These are phyloP conservation scores for Blastomyces percursus DNA, from an alignment of 2,329 filamentous ascomycete species.

Conservation along the genomic window DNA sequence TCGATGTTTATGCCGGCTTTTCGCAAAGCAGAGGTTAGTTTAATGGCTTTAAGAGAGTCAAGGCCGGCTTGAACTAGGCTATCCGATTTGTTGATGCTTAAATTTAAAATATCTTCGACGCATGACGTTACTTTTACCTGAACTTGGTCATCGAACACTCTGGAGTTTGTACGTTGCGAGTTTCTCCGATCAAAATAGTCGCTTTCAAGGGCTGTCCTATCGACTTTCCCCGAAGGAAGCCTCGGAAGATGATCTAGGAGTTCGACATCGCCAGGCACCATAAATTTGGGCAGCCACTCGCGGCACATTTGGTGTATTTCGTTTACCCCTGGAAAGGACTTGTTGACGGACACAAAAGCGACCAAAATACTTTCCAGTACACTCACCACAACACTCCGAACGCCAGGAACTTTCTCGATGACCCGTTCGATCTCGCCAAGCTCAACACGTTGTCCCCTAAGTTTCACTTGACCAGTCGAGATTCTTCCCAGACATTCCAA, in stretches of 20 bases:
- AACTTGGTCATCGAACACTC: slow-evolving; percentile 17
- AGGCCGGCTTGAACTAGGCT: slow-evolving; percentile 47
- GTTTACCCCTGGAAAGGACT: slow-evolving; percentile 27
- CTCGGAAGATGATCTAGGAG: slow-evolving; percentile 56
- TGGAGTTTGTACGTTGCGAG: slow-evolving; percentile 8
- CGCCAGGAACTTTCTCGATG: slow-evolving; percentile 48
- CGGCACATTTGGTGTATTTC: slow-evolving; percentile 50
- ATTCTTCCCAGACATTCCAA: slow-evolving; percentile 80
- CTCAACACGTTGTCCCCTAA: slow-evolving; percentile 74
- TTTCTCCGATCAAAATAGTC: slow-evolving; percentile 38
- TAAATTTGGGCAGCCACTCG: slow-evolving; percentile 68
- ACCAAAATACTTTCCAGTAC: slow-evolving; percentile 61
- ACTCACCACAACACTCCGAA: slow-evolving; percentile 55
- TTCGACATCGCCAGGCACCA: slow-evolving; percentile 68
- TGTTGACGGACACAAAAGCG: slow-evolving; percentile 56
- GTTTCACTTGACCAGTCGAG: slow-evolving; percentile 69
- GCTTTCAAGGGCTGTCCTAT: slow-evolving; percentile 53
- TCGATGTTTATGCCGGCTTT: slow-evolving; percentile 44
- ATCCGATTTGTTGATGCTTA: slow-evolving; percentile 27
- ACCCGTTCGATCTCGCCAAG: slow-evolving; percentile 76
- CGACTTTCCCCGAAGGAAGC: slow-evolving; percentile 72
- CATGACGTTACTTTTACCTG: slow-evolving; percentile 30
- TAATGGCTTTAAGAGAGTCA: slow-evolving; percentile 55
- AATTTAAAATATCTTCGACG: slow-evolving; percentile 35
- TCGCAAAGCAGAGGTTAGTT: slow-evolving; percentile 54